Conservation (phyloP, 2,329 filamentous ascomycete genomes). For the Tolypocladium nubicola region DNA sequence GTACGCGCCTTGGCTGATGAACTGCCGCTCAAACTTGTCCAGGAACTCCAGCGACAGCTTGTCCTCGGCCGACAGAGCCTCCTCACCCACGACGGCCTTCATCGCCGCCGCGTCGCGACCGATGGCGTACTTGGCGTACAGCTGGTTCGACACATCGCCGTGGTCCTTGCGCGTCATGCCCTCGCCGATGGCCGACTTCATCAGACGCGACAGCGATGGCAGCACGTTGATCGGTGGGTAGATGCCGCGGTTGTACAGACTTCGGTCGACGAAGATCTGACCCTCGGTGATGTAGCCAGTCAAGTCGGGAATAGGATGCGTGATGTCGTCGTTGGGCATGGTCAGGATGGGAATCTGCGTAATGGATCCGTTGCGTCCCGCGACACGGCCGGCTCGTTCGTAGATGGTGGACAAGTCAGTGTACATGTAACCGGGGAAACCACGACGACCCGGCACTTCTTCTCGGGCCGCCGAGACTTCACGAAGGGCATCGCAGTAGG, state of each 20-base stretch:
- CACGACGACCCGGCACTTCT: slow-evolving; percentile 97
- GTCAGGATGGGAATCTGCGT: slow-evolving; percentile 98
- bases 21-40: slow-evolving; percentile 94
- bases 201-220: slow-evolving; percentile 94
- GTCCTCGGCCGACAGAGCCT: slow-evolving; percentile 89
- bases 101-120: slow-evolving; percentile 96
- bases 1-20: slow-evolving; percentile 87
- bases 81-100: slow-evolving; percentile 99
- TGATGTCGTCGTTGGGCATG: slow-evolving; percentile 99
- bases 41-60: slow-evolving; percentile 97
- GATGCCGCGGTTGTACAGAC: slow-evolving; percentile 90
- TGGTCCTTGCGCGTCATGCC: slow-evolving; percentile 95
- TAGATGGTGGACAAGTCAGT: slow-evolving; percentile 99
- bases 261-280: slow-evolving; percentile 94
- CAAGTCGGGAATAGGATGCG: slow-evolving; percentile 95
- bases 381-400: slow-evolving; percentile 95
- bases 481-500: slow-evolving; percentile 97
- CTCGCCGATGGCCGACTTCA: slow-evolving; percentile 99
- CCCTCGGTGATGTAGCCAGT: slow-evolving; percentile 99
- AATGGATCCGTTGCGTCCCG: slow-evolving; percentile 94
- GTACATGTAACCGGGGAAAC: slow-evolving; percentile 99
- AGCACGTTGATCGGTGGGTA: slow-evolving; percentile 98
- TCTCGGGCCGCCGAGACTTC: slow-evolving; percentile 96
- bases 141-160: slow-evolving; percentile 96
- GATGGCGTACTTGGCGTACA: slow-evolving; percentile 99